These are phyloP conservation scores for Petunia secreta DNA, from an alignment of 257 asterid genomes.

Conservation along the genomic window DNA sequence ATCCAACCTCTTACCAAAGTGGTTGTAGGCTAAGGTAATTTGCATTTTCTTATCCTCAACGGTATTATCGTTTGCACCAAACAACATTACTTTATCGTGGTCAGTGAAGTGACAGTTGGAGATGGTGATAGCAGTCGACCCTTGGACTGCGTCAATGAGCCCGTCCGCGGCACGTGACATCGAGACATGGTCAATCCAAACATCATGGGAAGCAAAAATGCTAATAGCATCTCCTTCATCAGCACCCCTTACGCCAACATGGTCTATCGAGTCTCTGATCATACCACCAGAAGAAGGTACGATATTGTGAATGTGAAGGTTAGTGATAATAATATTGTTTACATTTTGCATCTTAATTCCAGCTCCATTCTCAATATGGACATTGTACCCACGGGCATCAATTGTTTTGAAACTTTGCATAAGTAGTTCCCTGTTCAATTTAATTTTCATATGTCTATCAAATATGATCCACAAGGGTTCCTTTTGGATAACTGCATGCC, in stretches of 20 bases:
- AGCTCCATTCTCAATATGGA: slow-evolving; percentile 38
- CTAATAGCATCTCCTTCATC: slow-evolving; percentile 46
- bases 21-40: slow-evolving; percentile 55
- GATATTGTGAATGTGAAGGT: slow-evolving; percentile 36
- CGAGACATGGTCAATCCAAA: slow-evolving; percentile 70
- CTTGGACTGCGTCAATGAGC: slow-evolving; percentile 37
- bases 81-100: slow-evolving; percentile 50
- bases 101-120: slow-evolving; percentile 48
- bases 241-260: slow-evolving; percentile 24
- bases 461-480: slow-evolving; percentile 46
- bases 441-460: slow-evolving; percentile 31
- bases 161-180: slow-evolving; percentile 40
- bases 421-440: slow-evolving; percentile 32
- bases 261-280: slow-evolving; percentile 36
- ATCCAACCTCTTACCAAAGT: slow-evolving; percentile 53
- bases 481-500: slow-evolving; percentile 46
- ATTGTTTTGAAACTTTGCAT: slow-evolving; percentile 36
- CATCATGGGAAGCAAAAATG: slow-evolving; percentile 32
- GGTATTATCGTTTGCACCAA: slow-evolving; percentile 57
- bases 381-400: slow-evolving; percentile 40
- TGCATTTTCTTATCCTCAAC: slow-evolving; percentile 50
- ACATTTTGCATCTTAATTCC: slow-evolving; percentile 40
- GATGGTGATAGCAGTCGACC: slow-evolving; percentile 43
- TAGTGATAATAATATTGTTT: slow-evolving; percentile 38
- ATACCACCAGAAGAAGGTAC: slow-evolving; percentile 25